Evolutionary conservation across 495 filamentous ascomycete species (phyloP).

Genomic region (Haplographium delicatum): DNA sequence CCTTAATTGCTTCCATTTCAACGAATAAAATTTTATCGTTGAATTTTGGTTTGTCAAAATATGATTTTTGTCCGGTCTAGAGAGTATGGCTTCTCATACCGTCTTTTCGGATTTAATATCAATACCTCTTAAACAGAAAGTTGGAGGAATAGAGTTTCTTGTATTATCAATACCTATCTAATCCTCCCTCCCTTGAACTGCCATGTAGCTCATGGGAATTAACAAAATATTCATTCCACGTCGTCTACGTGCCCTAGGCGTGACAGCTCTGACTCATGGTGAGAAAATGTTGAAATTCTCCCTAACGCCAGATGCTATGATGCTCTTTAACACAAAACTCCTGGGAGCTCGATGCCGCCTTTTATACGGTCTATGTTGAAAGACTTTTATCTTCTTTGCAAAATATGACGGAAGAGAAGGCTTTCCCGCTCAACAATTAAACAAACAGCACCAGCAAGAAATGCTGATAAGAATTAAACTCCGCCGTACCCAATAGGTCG

Average conservation of each 20-base stretch:
- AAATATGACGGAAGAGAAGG: slow-evolving; percentile 12
- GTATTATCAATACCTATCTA: slow-evolving; percentile 6
- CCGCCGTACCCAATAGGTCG: slow-evolving; percentile 22
- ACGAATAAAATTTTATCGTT: too few relatives aligned
- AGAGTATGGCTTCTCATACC: neutral
- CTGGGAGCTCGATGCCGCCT: slow-evolving; percentile 18
- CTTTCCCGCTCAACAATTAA: slow-evolving; percentile 7
- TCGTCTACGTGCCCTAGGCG: neutral
- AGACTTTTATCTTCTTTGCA: slow-evolving; percentile 27
- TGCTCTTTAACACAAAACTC: slow-evolving; percentile 23
- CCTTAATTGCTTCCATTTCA: too few relatives aligned
- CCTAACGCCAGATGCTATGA: slow-evolving; percentile 27
- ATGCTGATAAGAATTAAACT: slow-evolving; percentile 15
- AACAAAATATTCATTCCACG: neutral
- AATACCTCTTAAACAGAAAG: neutral
- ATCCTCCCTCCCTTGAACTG: slow-evolving; percentile 1
- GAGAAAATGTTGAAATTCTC: slow-evolving; percentile 31
- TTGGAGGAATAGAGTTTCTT: neutral
- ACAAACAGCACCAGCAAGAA: neutral
- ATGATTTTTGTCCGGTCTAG: too few relatives aligned
- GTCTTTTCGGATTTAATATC: too few relatives aligned
- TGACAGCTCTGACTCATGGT: slow-evolving; percentile 19
- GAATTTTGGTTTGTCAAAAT: too few relatives aligned
- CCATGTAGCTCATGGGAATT: slow-evolving; percentile 19
- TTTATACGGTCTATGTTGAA: slow-evolving; percentile 33